Base-by-base conservation (phyloP, 345 rosid genomes). In the Populus euphratica region DNA sequence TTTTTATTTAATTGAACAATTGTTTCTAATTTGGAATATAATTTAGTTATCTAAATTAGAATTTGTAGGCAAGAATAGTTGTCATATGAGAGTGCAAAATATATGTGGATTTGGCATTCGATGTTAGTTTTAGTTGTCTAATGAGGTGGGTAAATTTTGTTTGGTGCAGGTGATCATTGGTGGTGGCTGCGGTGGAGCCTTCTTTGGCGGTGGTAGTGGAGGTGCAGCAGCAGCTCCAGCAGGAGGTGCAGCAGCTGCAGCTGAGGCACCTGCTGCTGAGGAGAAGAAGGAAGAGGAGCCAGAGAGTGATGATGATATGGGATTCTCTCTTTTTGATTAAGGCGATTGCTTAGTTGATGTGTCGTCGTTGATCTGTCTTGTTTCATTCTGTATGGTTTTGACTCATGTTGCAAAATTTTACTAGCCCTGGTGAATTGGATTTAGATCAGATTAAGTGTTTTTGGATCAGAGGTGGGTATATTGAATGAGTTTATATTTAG, bases 261-360 rank as follows among this genome's bases (percentile, higher is more conserved):
- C 80, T 1, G 80, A 67, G 1, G 79, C 23, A 27, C 70, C 79
- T 17, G 70, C 83, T 18, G 77, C 83, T 18, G 83, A 56, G 12
- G 83, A 76, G 23, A 47, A 76, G 72, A 76, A 76, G 73, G 79
- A 76, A 52, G 79, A 76, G 41, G 69, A 62, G 8, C 73, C 41
- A 4, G 79, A 76, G 66, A 76, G 79, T 39, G 79, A 76, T 52
- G 79, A 76, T 33, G 79, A 76, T n/a, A 52, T 76, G 79, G 79
- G 79, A 56, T 76, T 76, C 52, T 76, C 79, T 12, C 79, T 76
- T 35, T 76, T 76, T 20, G 73, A 76, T 68, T 76, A 76, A 68
- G 35, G 69, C 44, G 16, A 44, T 23, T 27, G 50, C 20, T 7
- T 47, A 62, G 50, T 41, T 73, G 5, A 54, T 61, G 36, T 59